A percentile compares a stretch with the other conserved stretches of the same genome.
These are phyloP conservation scores for Yamadazyma taylorii DNA, from an alignment of 1,139 yeast species.

Conservation along the genomic window DNA sequence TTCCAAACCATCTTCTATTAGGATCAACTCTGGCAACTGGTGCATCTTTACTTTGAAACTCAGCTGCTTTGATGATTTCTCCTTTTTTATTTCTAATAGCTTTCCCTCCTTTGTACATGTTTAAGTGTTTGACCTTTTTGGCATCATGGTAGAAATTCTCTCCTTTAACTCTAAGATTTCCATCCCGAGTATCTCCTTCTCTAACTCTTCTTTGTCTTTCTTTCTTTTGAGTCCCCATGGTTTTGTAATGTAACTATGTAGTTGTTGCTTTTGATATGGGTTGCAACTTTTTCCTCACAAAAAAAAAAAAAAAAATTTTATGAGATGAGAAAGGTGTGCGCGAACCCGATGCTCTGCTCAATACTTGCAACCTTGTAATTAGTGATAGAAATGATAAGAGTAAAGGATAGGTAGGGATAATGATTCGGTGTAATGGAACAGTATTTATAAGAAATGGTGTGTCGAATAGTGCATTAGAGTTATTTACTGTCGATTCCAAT, in stretches of 20 bases:
- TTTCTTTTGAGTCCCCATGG: conserved; percentile 91
- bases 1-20: conserved; percentile 96
- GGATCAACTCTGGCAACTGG: conserved; percentile 96
- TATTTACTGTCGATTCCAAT: no score
- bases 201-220: conserved; percentile 85
- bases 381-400: no score
- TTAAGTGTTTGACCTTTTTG: conserved; percentile 82
- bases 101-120: conserved; percentile 90
- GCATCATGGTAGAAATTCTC: conserved; percentile 97
- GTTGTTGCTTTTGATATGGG: no score
- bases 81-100: conserved; percentile 87
- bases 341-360: no score
- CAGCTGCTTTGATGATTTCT: conserved; percentile 84
- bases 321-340: not conserved
- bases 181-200: conserved; percentile 80
- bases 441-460: no score
- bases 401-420: no score
- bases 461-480: no score
- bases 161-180: conserved; percentile 91
- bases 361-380: no score
- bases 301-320: not conserved
- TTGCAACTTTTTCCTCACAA: no score
- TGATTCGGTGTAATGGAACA: no score
- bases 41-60: conserved; percentile 80
- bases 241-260: conserved; percentile 2